phyloP scores from a whole-genome alignment of 2,329 filamentous ascomycete genomes.

The Arthrobotrys entomopaga region DNA sequence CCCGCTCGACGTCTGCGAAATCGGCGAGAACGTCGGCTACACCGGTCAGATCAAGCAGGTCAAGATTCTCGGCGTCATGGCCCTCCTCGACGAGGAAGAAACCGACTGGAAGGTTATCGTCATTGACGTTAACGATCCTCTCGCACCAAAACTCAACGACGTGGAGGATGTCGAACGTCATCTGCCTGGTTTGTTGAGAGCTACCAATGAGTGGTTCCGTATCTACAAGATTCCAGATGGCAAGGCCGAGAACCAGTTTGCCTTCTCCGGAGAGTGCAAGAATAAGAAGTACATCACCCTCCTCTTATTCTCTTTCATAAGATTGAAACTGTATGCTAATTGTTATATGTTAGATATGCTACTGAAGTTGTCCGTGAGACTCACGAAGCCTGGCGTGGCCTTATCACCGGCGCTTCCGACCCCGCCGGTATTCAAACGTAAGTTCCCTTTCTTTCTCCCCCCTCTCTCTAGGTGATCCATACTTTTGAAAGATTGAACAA shows the following conservation, averaged over 20 bases:
- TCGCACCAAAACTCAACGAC: conserved; percentile 93
- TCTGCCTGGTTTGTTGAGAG: conserved; percentile 92
- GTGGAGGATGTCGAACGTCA: conserved; percentile 99
- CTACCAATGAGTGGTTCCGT: conserved; percentile 99
- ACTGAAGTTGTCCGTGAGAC: conserved; percentile 96
- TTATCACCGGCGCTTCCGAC: conserved; percentile 88
- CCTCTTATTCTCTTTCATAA: neutral
- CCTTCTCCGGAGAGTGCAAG: conserved; percentile 99
- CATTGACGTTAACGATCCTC: conserved; percentile 96
- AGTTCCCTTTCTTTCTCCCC: conserved; percentile 63
- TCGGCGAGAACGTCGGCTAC: conserved; percentile 97
- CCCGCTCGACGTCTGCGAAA: conserved; percentile 99
- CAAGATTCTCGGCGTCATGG: conserved; percentile 99
- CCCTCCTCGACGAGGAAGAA: conserved; percentile 98
- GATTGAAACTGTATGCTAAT: neutral
- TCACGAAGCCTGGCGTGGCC: conserved; percentile 94
- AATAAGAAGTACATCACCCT: conserved; percentile 81
- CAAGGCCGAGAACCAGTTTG: conserved; percentile 99
- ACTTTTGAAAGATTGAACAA: too few relatives aligned
- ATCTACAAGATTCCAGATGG: conserved; percentile 99
- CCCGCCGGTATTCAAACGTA: conserved; percentile 83
- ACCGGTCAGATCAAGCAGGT: conserved; percentile 98
- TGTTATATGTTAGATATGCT: conserved; percentile 73
- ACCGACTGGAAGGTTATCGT: conserved; percentile 99
- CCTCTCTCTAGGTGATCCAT: too few relatives aligned